A percentile compares a stretch with the other conserved stretches of the same genome.
Evolutionary conservation across 78 protist species (phyloP).

Genomic region (Salpingoeca rosetta): DNA sequence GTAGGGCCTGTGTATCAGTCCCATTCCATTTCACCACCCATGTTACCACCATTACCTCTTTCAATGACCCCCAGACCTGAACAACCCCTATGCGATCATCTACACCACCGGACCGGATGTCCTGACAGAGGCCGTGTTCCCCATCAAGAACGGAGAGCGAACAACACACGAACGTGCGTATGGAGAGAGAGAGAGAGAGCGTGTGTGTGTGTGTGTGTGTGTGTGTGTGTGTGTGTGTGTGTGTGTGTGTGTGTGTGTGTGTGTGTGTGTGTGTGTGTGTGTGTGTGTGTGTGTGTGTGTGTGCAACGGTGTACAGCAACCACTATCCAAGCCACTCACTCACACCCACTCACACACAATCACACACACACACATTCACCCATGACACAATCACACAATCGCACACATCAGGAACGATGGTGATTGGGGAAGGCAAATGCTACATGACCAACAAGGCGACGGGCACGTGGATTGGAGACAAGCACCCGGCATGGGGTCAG

Average conservation of each 20-base stretch:
- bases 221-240: too few relatives aligned
- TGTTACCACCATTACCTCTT: too few relatives aligned
- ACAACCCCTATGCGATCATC: neutral
- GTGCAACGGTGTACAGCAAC: too few relatives aligned
- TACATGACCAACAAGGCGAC: neutral
- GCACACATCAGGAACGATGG: neutral
- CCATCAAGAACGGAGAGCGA: neutral
- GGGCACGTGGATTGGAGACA: neutral
- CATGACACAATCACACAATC: neutral
- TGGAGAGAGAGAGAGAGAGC: too few relatives aligned
- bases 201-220: too few relatives aligned
- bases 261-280: too few relatives aligned
- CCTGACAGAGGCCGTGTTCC: neutral
- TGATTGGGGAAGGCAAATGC: neutral
- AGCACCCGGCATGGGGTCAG: neutral
- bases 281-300: too few relatives aligned
- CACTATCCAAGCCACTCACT: too few relatives aligned
- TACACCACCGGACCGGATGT: neutral
- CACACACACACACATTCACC: neutral
- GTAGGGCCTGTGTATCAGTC: too few relatives aligned
- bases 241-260: too few relatives aligned
- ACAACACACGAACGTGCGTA: neutral
- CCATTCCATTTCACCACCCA: too few relatives aligned
- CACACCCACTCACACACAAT: neutral
- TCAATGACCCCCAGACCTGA: neutral